Evolutionary conservation across 1,284 basidiomycete genomes (phyloP).

Genomic region (Irpex lacteus): DNA sequence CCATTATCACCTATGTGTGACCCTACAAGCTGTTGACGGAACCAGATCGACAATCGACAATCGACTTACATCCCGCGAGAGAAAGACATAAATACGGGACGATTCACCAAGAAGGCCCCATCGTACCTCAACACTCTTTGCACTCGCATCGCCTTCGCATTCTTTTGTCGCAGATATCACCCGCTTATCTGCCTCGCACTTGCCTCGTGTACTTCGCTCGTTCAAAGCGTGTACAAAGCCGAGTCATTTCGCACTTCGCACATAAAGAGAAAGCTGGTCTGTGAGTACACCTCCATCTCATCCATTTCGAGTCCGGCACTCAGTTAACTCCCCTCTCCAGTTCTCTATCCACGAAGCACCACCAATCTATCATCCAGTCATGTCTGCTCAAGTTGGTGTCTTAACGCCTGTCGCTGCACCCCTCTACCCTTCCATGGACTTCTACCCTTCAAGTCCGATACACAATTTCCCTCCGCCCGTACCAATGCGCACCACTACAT

Average conservation of each 20-base stretch:
- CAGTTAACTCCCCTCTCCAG: neutral
- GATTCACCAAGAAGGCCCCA: no score
- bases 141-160: neutral
- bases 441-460: slow-evolving; percentile 24
- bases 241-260: neutral
- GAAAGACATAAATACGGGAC: slow-evolving; percentile 1
- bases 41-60: neutral
- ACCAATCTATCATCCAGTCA: neutral
- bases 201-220: slow-evolving; percentile 12
- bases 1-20: neutral
- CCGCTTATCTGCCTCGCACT: neutral
- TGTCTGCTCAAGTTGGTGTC: neutral
- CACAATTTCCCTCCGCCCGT: slow-evolving; percentile 24
- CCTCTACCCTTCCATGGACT: slow-evolving; percentile 1
- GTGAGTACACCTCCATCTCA: slow-evolving; percentile 1
- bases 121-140: neutral
- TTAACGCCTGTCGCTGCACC: neutral
- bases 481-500: slow-evolving; percentile 8
- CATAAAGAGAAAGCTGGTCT: slow-evolving; percentile 3
- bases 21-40: neutral
- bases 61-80: neutral
- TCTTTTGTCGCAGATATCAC: neutral
- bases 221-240: slow-evolving; percentile 6
- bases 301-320: slow-evolving; percentile 14
- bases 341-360: neutral